Evolutionary conservation across 176 grass and related monocot genomes (phyloP).

Genomic region (Dactylis glomerata): DNA sequence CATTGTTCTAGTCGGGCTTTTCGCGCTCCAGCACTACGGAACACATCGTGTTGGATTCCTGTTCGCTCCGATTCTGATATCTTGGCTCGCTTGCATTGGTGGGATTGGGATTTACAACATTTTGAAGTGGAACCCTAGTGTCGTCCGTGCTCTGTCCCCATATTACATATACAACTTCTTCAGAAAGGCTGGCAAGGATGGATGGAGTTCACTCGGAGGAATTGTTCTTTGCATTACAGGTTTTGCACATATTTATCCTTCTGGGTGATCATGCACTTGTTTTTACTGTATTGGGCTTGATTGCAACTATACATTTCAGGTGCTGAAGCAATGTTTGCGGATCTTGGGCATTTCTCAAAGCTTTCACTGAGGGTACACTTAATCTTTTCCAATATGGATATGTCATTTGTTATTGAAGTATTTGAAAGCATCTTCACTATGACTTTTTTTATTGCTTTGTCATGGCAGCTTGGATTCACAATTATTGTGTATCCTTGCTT

Average conservation of each 20-base stretch:
- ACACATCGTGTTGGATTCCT: constrained; percentile 80
- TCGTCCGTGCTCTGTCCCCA: constrained; percentile 73
- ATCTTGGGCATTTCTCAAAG: constrained; percentile 91
- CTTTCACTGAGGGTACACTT: constrained; percentile 58
- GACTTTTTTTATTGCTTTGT: constrained; percentile 32
- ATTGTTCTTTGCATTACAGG: constrained; percentile 97
- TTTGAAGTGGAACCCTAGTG: constrained; percentile 72
- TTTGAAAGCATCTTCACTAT: neutral
- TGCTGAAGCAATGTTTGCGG: constrained; percentile 96
- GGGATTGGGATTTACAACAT: constrained; percentile 84
- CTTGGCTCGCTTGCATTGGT: constrained; percentile 80
- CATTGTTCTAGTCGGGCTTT: constrained; percentile 57
- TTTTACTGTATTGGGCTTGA: constrained; percentile 6
- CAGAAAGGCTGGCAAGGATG: constrained; percentile 76
- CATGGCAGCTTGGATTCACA: constrained; percentile 70
- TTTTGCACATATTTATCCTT: constrained; percentile 8
- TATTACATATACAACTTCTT: constrained; percentile 95
- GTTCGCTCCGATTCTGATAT: constrained; percentile 85
- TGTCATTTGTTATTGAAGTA: neutral
- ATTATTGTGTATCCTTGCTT: constrained; percentile 84
- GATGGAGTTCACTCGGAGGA: constrained; percentile 86
- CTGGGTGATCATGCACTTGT: neutral
- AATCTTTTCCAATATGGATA: neutral
- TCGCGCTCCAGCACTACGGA: constrained; percentile 82
- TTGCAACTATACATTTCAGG: constrained; percentile 38